Percentiles rank a stretch among this genome's conserved stretches.
These are phyloP conservation scores for Stagonosporopsis cucurbitacearum DNA, from an alignment of 2,329 filamentous ascomycete genomes.

Conservation along the genomic window DNA sequence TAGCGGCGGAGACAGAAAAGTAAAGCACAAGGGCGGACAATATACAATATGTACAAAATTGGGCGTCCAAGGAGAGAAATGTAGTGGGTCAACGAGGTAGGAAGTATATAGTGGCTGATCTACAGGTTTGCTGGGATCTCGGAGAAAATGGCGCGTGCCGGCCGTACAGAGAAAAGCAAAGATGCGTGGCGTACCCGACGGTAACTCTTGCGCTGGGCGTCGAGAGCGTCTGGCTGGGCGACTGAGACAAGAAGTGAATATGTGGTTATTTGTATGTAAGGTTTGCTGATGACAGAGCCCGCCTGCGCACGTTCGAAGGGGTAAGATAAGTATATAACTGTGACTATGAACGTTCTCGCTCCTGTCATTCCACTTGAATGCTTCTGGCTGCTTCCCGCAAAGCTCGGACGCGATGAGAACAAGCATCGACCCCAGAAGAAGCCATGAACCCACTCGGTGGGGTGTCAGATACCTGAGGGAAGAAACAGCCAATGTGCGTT, in stretches of 20 bases:
- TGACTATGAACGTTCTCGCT: slow-evolving; percentile 17
- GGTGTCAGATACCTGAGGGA: slow-evolving; percentile 37
- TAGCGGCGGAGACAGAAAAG: background rate
- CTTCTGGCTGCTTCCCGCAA: slow-evolving; percentile 11
- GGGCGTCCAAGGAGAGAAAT: slow-evolving; percentile 26
- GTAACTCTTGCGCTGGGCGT: slow-evolving; percentile 1
- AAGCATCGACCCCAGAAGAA: slow-evolving; percentile 28
- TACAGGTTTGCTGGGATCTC: slow-evolving; percentile 32
- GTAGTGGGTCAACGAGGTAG: slow-evolving; percentile 27
- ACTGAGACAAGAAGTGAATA: background rate
- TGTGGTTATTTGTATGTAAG: background rate
- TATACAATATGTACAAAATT: slow-evolving; percentile 9
- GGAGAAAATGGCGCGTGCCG: slow-evolving; percentile 29
- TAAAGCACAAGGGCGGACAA: background rate
- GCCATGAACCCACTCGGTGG: slow-evolving; percentile 32
- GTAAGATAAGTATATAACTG: slow-evolving; percentile 24
- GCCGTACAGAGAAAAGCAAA: slow-evolving; percentile 27
- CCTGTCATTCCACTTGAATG: slow-evolving; percentile 14
- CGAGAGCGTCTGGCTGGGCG: background rate
- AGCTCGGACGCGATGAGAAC: slow-evolving; percentile 23
- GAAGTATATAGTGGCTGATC: slow-evolving; percentile 24
- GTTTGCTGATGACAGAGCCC: slow-evolving; percentile 5
- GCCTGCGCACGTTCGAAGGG: slow-evolving; percentile 17
- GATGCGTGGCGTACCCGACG: slow-evolving; percentile 1
- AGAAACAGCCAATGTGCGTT: slow-evolving; percentile 35